phyloP scores from a whole-genome alignment of 495 filamentous ascomycete species.

The Xylaria cubensis region DNA sequence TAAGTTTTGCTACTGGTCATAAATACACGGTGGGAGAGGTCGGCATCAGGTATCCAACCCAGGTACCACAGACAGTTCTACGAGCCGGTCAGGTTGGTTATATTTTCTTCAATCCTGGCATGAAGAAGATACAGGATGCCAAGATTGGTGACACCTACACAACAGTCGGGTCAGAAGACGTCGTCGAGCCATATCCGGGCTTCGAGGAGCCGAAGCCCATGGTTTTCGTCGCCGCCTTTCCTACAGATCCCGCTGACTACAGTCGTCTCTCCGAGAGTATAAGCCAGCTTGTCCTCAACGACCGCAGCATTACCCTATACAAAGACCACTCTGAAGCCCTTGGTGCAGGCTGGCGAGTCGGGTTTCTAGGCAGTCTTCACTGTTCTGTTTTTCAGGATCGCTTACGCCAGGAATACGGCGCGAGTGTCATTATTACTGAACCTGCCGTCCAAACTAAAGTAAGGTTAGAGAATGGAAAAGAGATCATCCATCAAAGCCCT shows the following conservation, averaged over 20 bases:
- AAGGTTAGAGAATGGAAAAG: conserved; percentile 72
- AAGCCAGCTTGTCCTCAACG: conserved; percentile 90
- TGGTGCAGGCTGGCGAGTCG: conserved; percentile 91
- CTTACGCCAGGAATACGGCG: conserved; percentile 92
- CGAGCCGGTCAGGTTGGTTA: conserved; percentile 96
- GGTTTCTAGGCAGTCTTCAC: conserved; percentile 94
- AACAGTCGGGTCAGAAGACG: conserved; percentile 75
- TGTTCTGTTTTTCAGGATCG: conserved; percentile 98
- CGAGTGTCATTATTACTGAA: conserved; percentile 95
- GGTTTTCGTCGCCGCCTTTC: conserved; percentile 98
- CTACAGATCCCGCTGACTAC: conserved; percentile 87
- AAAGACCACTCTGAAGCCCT: conserved; percentile 94
- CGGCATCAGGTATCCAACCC: conserved; percentile 93
- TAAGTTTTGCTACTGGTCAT: conserved; percentile 83
- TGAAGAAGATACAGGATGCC: conserved; percentile 94
- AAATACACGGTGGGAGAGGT: conserved; percentile 95
- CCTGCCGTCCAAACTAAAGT: conserved; percentile 93
- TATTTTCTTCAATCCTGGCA: conserved; percentile 94
- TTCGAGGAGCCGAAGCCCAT: conserved; percentile 98
- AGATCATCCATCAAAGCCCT: conserved; percentile 81
- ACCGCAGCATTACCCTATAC: conserved; percentile 89
- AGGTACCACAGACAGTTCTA: conserved; percentile 77
- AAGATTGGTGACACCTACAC: conserved; percentile 97
- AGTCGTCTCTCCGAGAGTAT: conserved; percentile 91
- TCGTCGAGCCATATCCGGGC: conserved; percentile 81